These are phyloP conservation scores for Grigorovia yakushimaensis DNA, from an alignment of 805 yeast genomes.

Conservation along the genomic window DNA sequence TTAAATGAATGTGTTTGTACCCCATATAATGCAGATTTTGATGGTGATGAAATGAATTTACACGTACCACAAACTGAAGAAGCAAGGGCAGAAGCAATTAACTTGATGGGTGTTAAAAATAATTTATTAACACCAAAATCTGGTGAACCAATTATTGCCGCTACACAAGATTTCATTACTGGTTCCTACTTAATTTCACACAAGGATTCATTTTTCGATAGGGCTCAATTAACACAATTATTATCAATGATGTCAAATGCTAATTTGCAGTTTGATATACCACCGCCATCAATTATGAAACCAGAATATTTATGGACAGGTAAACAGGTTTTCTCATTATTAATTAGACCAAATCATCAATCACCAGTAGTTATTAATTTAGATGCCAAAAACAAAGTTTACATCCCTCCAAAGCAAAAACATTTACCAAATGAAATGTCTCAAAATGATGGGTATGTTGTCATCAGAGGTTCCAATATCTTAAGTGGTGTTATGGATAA, in stretches of 20 bases:
- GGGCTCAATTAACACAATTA: constrained; percentile 73
- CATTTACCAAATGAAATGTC: constrained; percentile 88
- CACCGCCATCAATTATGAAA: constrained; percentile 89
- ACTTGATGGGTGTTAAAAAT: constrained; percentile 94
- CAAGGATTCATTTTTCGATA: constrained; percentile 86
- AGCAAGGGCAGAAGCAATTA: constrained; percentile 97
- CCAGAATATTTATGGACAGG: constrained; percentile 95
- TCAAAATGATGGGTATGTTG: constrained; percentile 89
- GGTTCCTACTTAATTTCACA: constrained; percentile 89
- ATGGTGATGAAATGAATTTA: constrained; percentile 98
- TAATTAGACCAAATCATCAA: constrained; percentile 69
- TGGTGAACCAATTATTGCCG: constrained; percentile 99
- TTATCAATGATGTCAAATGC: constrained; percentile 97
- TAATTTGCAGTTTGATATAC: constrained; percentile 74
- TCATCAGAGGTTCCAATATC: constrained; percentile 82
- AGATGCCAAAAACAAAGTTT: constrained; percentile 92
- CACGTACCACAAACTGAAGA: constrained; percentile 99
- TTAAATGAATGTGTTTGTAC: constrained; percentile 98
- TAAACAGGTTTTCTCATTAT: constrained; percentile 81
- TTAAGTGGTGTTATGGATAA: constrained; percentile 96
- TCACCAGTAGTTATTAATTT: constrained; percentile 80
- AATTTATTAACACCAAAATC: constrained; percentile 91
- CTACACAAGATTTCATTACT: constrained; percentile 97
- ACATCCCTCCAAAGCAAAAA: constrained; percentile 54
- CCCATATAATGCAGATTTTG: constrained; percentile 98